Evolutionary conservation across 768 basidiomycete genomes (phyloP), one percentile per base, ranked within the genome.

Genomic region (Naganishia antarctica): DNA sequence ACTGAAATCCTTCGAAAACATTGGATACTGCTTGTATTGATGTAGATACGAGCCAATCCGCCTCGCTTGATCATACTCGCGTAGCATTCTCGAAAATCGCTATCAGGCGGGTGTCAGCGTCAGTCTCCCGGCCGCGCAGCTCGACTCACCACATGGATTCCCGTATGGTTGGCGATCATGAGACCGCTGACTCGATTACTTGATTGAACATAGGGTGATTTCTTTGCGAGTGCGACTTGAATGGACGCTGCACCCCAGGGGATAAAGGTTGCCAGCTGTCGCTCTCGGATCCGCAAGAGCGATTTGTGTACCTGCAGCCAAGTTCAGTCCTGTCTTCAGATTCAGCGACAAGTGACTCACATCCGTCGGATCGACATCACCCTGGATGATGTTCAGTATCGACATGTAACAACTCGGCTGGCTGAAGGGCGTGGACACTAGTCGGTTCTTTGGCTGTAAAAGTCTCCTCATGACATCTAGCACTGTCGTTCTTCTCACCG

Each of bases 91-190:
- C 78, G 92, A 91, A 82, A 98, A 97, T 44, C 98, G 79, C 91
- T 94, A 44, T 44, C 15, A 58, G n/a, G n/a, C n/a, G n/a, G n/a
- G n/a, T n/a, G n/a, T n/a, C 25, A 12, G 51, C 18, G 49, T 31
- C 12, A 7, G 64, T 16, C 32, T 4, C 25, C 31, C 9, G 12
- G 31, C 34, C n/a, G 25, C 44, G 40, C 16, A 25, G 26, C 7
- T 50, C 21, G 4, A 82, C 88, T 43, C 70, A 93, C 90, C 34
- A 91, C 92, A 28, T 91, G 91, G 65, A 99, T 91, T 71, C 91
- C 92, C n/a, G 96, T 99, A 76, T 99, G 96, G 71, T 99, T 99
- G 11, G 93, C 96, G 53, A 99, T 84, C 96, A 99, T 98, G 57
- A 99, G 82, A 0, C 94, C 94, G 75, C 93, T 97, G 62, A 98